Evolutionary conservation across 192 early-diverging fungal species (phyloP).

Genomic region (Backusella westeae): DNA sequence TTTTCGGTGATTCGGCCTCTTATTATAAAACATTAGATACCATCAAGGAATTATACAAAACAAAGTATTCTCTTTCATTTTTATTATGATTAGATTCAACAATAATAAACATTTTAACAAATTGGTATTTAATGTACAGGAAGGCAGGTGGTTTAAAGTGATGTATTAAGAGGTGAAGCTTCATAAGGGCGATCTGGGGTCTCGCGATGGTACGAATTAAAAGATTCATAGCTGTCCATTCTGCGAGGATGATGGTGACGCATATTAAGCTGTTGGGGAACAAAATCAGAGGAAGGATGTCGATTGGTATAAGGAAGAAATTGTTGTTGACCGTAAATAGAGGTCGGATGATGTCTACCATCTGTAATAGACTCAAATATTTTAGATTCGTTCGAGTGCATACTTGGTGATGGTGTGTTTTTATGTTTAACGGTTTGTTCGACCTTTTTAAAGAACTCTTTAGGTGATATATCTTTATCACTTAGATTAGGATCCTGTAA

Average conservation of each 20-base stretch:
- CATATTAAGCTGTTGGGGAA: constrained; percentile 12
- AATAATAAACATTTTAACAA: not conserved
- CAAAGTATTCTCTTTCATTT: not conserved
- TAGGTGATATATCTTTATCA: constrained; percentile 20
- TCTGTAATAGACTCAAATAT: constrained; percentile 16
- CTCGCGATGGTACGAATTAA: not conserved
- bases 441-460: constrained; percentile 30
- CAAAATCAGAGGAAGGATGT: constrained; percentile 27
- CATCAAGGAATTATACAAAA: not conserved
- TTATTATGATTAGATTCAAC: not conserved
- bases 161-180: not conserved
- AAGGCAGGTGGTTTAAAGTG: not conserved
- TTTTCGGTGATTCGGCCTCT: too few species aligned
- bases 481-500: constrained; percentile 23
- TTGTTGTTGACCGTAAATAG: constrained; percentile 29
- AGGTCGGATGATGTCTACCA: constrained; percentile 16
- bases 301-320: constrained; percentile 24
- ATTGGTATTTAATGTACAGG: constrained; percentile 2
- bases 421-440: constrained; percentile 19
- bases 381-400: constrained; percentile 8
- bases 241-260: constrained; percentile 13
- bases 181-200: not conserved
- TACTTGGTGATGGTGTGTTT: constrained; percentile 12
- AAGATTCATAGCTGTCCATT: constrained; percentile 12
- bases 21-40: not conserved